A percentile compares a stretch with the other conserved stretches of the same genome.
Evolutionary conservation across 768 basidiomycete genomes (phyloP).

Genomic region (Punctularia strigosozonata): DNA sequence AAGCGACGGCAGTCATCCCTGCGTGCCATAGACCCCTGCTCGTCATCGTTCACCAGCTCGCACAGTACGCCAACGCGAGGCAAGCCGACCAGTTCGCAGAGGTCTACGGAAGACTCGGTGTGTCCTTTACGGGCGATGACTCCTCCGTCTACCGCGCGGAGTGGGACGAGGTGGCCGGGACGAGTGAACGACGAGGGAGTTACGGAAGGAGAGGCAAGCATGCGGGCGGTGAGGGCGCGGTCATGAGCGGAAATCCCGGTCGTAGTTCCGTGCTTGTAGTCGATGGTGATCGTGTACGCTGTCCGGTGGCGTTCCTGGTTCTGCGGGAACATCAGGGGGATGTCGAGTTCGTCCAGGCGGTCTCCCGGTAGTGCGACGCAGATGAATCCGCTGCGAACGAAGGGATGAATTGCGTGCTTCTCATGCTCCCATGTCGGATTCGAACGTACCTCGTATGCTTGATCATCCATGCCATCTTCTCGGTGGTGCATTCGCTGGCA

Average conservation of each 20-base stretch:
- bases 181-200: constrained; percentile 67
- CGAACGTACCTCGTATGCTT: constrained; percentile 76
- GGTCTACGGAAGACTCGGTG: constrained; percentile 83
- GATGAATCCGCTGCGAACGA: constrained; percentile 68
- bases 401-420: neutral
- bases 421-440: neutral
- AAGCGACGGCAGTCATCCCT: constrained; percentile 88
- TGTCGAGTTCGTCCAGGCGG: constrained; percentile 63
- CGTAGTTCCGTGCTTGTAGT: constrained; percentile 88
- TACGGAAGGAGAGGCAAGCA: constrained; percentile 54
- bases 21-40: constrained; percentile 84
- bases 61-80: constrained; percentile 77
- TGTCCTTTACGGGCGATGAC: constrained; percentile 84
- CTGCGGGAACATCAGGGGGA: constrained; percentile 89
- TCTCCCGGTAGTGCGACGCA: constrained; percentile 75
- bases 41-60: constrained; percentile 90
- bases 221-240: constrained; percentile 76
- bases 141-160: constrained; percentile 80
- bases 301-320: constrained; percentile 90
- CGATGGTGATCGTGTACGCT: constrained; percentile 92
- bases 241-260: constrained; percentile 98
- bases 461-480: constrained; percentile 99
- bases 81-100: constrained; percentile 66
- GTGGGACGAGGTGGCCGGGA: constrained; percentile 92
- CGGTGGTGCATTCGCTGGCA: constrained; percentile 72